These are phyloP conservation scores for Cutaneotrichosporon mucoides DNA, from an alignment of 1,284 basidiomycete genomes.

Conservation along the genomic window DNA sequence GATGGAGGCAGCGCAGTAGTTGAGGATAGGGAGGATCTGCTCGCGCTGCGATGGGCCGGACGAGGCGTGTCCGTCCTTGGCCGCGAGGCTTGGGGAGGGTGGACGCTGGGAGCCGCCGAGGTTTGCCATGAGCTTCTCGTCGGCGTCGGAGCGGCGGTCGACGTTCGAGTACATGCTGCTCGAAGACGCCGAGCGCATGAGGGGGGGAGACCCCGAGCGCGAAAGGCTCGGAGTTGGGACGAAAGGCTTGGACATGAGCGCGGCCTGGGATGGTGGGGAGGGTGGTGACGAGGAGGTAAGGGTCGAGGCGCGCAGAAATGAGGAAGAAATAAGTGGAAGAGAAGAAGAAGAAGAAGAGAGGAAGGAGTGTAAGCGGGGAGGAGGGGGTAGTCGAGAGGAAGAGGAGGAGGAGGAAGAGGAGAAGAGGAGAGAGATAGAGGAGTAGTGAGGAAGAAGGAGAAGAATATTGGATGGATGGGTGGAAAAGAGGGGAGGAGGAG, in stretches of 20 bases:
- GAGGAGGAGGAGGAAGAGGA: neutral
- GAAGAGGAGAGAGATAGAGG: neutral
- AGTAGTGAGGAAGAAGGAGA: neutral
- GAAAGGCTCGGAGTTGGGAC: slow-evolving; percentile 37
- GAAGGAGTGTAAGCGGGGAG: neutral
- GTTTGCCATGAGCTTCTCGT: slow-evolving; percentile 27
- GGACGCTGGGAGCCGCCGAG: slow-evolving; percentile 24
- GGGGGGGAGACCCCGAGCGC: slow-evolving; percentile 34
- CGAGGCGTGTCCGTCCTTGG: neutral
- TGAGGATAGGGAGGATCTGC: slow-evolving; percentile 68
- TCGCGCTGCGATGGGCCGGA: slow-evolving; percentile 28
- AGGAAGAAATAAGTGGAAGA: neutral
- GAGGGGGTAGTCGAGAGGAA: neutral
- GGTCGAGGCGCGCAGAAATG: no score
- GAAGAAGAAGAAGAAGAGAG: neutral
- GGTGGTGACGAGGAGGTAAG: neutral
- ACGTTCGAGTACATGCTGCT: slow-evolving; percentile 21
- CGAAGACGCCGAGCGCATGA: slow-evolving; percentile 20
- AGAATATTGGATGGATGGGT: neutral
- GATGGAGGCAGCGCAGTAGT: slow-evolving; percentile 91
- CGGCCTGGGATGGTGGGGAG: neutral
- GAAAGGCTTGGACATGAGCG: slow-evolving; percentile 40
- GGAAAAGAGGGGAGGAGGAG: neutral
- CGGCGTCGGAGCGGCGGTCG: slow-evolving; percentile 20
- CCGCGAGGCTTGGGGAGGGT: slow-evolving; percentile 11